Evolutionary conservation across 352 stramenopile species (phyloP), one percentile per base, ranked within the genome.

Genomic region (Paralagenidium karlingii): DNA sequence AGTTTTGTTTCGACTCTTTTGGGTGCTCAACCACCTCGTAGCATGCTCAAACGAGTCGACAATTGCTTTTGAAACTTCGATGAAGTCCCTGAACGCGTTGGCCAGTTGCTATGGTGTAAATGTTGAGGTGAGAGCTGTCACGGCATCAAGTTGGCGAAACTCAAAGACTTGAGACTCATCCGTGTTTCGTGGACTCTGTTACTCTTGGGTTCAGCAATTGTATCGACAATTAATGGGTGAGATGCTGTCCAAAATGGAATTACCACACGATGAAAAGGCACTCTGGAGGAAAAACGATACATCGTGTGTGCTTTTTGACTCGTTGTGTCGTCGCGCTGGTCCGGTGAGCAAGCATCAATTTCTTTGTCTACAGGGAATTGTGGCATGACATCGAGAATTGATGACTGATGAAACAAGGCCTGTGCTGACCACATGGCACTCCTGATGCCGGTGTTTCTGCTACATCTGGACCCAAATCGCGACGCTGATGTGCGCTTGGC

Each of bases 11-110:
- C 64, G 69, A 7, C 54, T 91, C 7, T 88, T 91, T 30, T 88
- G 77, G 77, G 60, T 91, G 10, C 49, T 91, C 26, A 87, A 58
- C 26, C 68, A 87, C 41, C 42, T 91, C 8, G 45, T 91, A 4
- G 74, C 77, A 3, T 61, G 63, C 7, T 60, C 76, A 8, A 40
- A 57, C 0, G 63, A 83, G 20, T 41, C 46, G 0, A 82, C 70
- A 2, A 28, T 65, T 38, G 68, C 76, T 0, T 55, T 59, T 26
- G 59, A 83, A 48, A 71, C 57, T 52, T n/a, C n/a, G n/a, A n/a
- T n/a, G n/a, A n/a, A n/a, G n/a, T n/a, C n/a, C n/a, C n/a, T n/a
- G n/a, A n/a, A n/a, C n/a, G n/a, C n/a, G n/a, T n/a, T n/a, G n/a
- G n/a, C n/a, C n/a, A n/a, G n/a, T n/a, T n/a, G n/a, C n/a, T n/a